These are phyloP conservation scores for Phaffomyces thermotolerans DNA, from an alignment of 805 yeast genomes.

Conservation along the genomic window DNA sequence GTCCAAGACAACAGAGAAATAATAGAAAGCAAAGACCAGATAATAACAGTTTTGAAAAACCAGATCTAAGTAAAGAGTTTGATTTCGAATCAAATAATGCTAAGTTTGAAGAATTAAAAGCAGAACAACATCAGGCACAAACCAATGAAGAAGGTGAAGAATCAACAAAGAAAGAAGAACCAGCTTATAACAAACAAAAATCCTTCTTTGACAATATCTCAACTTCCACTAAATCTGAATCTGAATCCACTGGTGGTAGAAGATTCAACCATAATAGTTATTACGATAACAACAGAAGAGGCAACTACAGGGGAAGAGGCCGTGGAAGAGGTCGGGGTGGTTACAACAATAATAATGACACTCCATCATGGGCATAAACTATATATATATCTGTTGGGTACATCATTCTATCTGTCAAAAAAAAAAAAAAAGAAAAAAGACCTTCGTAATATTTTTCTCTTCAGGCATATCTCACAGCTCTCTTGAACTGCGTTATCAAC, in stretches of 20 bases:
- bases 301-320: slow-evolving; percentile 11
- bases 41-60: slow-evolving; percentile 3
- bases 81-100: slow-evolving; percentile 75
- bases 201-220: slow-evolving; percentile 89
- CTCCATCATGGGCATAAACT: slow-evolving; percentile 5
- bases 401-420: too few species aligned
- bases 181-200: slow-evolving; percentile 63
- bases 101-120: slow-evolving; percentile 47
- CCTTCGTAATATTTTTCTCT: not conserved
- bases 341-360: not conserved
- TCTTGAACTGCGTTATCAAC: slow-evolving; percentile 2
- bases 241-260: slow-evolving; percentile 23
- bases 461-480: slow-evolving; percentile 4
- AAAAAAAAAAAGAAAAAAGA: too few species aligned
- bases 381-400: too few species aligned
- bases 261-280: slow-evolving; percentile 11
- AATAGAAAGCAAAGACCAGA: slow-evolving; percentile 4
- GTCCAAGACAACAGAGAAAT: slow-evolving; percentile 3
- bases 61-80: slow-evolving; percentile 47
- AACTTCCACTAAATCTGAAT: slow-evolving; percentile 42
- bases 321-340: slow-evolving; percentile 10
- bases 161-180: slow-evolving; percentile 6
- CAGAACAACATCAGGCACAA: slow-evolving; percentile 10
- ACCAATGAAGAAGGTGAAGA: slow-evolving; percentile 16
- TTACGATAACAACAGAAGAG: slow-evolving; percentile 1